Evolutionary conservation across 108 stramenopile genomes (phyloP).

Genomic region (Mediolabrus comicus): DNA sequence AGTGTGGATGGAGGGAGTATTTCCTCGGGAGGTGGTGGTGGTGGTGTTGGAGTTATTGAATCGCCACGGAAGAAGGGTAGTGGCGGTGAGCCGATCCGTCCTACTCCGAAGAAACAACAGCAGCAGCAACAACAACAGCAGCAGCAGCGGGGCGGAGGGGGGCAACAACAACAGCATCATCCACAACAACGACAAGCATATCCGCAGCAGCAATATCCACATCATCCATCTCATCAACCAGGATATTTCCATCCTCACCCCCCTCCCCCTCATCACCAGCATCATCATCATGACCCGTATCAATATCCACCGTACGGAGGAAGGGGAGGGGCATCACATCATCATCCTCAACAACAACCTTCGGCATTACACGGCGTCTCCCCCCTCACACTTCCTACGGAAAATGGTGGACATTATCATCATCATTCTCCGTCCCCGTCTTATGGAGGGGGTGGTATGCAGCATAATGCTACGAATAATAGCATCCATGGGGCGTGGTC

Average conservation of each 20-base stretch:
- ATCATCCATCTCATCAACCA: constrained; percentile 14
- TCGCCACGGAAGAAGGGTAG: neutral
- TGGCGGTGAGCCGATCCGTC: neutral
- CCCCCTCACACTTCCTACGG: constrained; percentile 21
- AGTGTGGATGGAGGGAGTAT: neutral
- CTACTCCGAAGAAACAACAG: neutral
- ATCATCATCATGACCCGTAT: too few species aligned
- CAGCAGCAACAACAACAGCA: neutral
- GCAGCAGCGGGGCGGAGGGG: neutral
- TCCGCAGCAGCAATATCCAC: neutral
- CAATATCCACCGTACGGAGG: constrained; percentile 1
- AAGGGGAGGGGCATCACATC: constrained; percentile 4
- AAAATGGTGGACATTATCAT: neutral
- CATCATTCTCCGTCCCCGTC: neutral
- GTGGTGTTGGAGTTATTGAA: neutral
- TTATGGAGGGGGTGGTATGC: neutral
- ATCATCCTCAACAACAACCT: constrained; percentile 1
- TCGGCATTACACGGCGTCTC: constrained; percentile 18
- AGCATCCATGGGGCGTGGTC: constrained; percentile 7
- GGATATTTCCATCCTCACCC: constrained; percentile 9
- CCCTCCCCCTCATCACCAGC: neutral
- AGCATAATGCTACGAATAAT: too few species aligned
- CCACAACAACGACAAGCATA: neutral
- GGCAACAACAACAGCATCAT: neutral
- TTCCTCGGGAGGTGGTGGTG: neutral